A percentile compares a stretch with the other conserved stretches of the same genome.
phyloP scores from a whole-genome alignment of 495 filamentous ascomycete species.

The Aspergillus avenaceus region DNA sequence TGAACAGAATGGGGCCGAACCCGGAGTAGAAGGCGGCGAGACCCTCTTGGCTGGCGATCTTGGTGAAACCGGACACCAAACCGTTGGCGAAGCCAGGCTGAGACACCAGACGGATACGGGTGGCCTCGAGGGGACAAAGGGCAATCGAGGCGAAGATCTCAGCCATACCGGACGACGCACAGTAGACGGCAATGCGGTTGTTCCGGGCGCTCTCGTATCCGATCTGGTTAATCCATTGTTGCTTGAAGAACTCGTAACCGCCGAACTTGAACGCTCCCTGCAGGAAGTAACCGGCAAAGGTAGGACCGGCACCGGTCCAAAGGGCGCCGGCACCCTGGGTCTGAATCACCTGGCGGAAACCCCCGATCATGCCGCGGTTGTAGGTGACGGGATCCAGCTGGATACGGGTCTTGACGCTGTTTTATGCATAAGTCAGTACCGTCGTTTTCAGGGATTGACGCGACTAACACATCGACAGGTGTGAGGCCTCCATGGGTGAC shows the following conservation, averaged over 20 bases:
- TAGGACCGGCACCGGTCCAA: conserved; percentile 81
- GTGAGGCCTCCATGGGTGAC: conserved; percentile 90
- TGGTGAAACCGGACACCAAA: conserved; percentile 74
- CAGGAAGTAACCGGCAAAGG: conserved; percentile 88
- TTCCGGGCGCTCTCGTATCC: conserved; percentile 77
- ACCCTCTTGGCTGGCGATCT: conserved; percentile 83
- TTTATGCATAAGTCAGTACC: too few species aligned
- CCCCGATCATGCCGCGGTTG: conserved; percentile 85
- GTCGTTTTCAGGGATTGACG: too few species aligned
- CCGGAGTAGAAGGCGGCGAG: conserved; percentile 89
- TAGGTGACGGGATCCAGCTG: conserved; percentile 88
- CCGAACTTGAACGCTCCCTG: conserved; percentile 95
- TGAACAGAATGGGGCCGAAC: conserved; percentile 90
- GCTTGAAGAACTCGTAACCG: conserved; percentile 94
- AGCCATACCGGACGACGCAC: conserved; percentile 74
- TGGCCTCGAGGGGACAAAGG: conserved; percentile 90
- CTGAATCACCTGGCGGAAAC: conserved; percentile 77
- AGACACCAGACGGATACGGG: conserved; percentile 91
- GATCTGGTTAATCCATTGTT: conserved; percentile 78
- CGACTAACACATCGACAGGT: conserved; percentile 97
- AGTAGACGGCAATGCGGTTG: conserved; percentile 85
- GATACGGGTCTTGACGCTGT: conserved; percentile 90
- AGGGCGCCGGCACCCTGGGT: conserved; percentile 86
- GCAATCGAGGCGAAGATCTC: conserved; percentile 95
- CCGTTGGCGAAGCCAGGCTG: conserved; percentile 82